Percentiles rank a stretch among this genome's conserved stretches.
Conservation (phyloP, 116 monocot species). For the Papilionanthe hybrid region DNA sequence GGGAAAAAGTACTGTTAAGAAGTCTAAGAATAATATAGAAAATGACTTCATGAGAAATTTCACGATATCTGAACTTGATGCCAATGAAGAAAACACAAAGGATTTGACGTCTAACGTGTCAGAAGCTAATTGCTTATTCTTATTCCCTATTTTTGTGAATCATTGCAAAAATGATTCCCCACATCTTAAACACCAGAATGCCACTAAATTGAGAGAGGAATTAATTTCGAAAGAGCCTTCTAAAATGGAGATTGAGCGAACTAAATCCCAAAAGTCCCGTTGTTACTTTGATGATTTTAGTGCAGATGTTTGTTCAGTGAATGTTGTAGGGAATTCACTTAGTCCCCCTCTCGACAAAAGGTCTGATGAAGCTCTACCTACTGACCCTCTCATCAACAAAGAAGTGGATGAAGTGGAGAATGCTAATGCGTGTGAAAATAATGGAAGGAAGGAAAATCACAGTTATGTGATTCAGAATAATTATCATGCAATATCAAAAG, state of each 20-base stretch:
- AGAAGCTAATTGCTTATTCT: too few relatives aligned
- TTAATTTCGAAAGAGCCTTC: conserved; percentile 4
- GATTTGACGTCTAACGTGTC: too few relatives aligned
- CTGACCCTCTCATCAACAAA: too few relatives aligned
- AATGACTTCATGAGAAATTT: too few relatives aligned
- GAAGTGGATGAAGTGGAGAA: neutral
- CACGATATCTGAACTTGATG: too few relatives aligned
- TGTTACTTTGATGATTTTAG: neutral
- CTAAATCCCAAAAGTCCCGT: conserved; percentile 1
- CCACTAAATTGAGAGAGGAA: neutral
- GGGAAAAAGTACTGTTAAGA: too few relatives aligned
- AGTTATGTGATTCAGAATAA: neutral
- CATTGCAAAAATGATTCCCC: neutral
- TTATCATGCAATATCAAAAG: neutral
- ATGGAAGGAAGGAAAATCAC: neutral
- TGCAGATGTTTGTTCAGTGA: neutral
- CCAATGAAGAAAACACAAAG: too few relatives aligned
- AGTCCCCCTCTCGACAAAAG: neutral
- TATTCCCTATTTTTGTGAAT: too few relatives aligned
- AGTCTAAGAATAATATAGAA: too few relatives aligned
- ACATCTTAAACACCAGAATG: neutral
- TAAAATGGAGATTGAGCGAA: neutral
- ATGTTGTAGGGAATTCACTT: neutral
- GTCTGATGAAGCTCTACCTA: conserved; percentile 3
- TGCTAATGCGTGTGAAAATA: neutral